These are phyloP conservation scores for Lasiodiplodia citricola DNA, from an alignment of 2,329 filamentous ascomycete species.

Conservation along the genomic window DNA sequence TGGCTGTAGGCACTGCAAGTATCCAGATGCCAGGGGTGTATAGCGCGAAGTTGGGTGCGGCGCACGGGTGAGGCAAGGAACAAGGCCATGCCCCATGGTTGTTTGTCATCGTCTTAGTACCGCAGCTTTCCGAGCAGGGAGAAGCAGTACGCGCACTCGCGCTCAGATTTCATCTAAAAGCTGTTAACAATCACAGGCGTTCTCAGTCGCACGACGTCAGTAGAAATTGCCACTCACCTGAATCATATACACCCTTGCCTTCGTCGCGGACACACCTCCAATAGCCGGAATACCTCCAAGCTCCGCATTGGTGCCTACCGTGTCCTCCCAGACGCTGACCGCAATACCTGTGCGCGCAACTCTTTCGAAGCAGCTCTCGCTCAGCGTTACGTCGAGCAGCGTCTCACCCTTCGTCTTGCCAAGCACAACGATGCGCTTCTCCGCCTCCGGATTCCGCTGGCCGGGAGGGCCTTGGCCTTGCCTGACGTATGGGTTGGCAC, in stretches of 20 bases:
- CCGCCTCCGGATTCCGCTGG: slow-evolving; percentile 55
- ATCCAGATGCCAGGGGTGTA: neutral
- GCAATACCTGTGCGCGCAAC: slow-evolving; percentile 87
- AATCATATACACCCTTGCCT: slow-evolving; percentile 68
- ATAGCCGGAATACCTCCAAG: slow-evolving; percentile 64
- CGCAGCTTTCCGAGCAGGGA: slow-evolving; percentile 55
- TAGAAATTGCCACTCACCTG: slow-evolving; percentile 49
- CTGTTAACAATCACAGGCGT: slow-evolving; percentile 21
- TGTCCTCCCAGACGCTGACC: slow-evolving; percentile 80
- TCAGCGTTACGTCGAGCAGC: slow-evolving; percentile 82
- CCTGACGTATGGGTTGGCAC: slow-evolving; percentile 36
- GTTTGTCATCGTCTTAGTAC: slow-evolving; percentile 41
- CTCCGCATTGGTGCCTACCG: slow-evolving; percentile 55
- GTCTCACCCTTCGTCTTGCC: slow-evolving; percentile 71
- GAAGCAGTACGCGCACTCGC: slow-evolving; percentile 56
- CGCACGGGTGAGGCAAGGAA: neutral
- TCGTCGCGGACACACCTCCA: slow-evolving; percentile 62
- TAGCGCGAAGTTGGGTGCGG: neutral
- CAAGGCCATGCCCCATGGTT: neutral
- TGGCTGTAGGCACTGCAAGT: neutral
- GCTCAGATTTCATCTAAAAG: slow-evolving; percentile 50
- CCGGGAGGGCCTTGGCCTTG: slow-evolving; percentile 43
- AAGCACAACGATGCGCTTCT: slow-evolving; percentile 84
- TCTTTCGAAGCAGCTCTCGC: slow-evolving; percentile 82
- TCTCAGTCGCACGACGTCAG: neutral